Percentiles rank a stretch among this genome's conserved stretches.
These are phyloP conservation scores for Polytrichum formosum DNA, from an alignment of 225 moss, liverwort and hornwort genomes.

Conservation along the genomic window DNA sequence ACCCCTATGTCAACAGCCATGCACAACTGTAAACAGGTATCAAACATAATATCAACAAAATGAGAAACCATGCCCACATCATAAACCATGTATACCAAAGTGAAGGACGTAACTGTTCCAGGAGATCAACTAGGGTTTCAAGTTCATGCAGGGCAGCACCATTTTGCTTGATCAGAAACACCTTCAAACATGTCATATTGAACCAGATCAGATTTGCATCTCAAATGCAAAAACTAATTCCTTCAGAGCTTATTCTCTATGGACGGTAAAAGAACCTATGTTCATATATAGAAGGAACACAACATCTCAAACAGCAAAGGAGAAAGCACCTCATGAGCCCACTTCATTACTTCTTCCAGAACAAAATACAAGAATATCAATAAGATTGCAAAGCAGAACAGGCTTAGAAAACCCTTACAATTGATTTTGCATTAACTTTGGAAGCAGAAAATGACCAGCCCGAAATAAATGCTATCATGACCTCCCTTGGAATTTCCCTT, in stretches of 20 bases:
- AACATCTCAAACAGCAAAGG: not conserved
- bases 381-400: slow-evolving; percentile 6
- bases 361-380: not conserved
- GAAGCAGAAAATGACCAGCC: slow-evolving; percentile 83
- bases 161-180: slow-evolving; percentile 73
- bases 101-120: slow-evolving; percentile 81
- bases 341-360: not conserved
- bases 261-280: slow-evolving; percentile 10
- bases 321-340: not conserved
- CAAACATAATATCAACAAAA: not conserved
- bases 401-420: slow-evolving; percentile 54
- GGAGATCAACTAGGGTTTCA: slow-evolving; percentile 78
- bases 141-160: slow-evolving; percentile 69
- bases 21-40: too few relatives aligned
- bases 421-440: slow-evolving; percentile 89
- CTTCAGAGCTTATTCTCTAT: not conserved
- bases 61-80: not conserved
- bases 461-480: slow-evolving; percentile 80
- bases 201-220: slow-evolving; percentile 11
- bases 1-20: slow-evolving; percentile 15
- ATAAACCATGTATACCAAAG: not conserved
- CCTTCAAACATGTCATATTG: slow-evolving; percentile 32
- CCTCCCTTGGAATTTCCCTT: slow-evolving; percentile 80
- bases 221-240: not conserved
- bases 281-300: not conserved